Conservation (phyloP, 192 early-diverging fungal genomes). For the Podila verticillata region DNA sequence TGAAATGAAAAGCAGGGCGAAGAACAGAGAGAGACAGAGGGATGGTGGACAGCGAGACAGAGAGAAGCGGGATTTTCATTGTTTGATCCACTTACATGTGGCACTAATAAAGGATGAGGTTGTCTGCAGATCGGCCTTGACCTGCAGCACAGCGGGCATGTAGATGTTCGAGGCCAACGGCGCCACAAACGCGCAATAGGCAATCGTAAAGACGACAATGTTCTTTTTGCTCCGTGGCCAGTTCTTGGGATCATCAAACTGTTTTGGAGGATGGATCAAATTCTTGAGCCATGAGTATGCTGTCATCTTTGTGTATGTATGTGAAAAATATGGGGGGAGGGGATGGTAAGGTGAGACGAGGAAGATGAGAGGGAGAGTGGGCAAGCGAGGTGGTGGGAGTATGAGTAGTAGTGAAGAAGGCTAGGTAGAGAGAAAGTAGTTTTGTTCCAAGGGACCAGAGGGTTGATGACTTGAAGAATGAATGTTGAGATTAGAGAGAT, state of each 20-base stretch:
- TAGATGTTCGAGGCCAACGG: constrained; percentile 47
- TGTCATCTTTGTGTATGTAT: background rate
- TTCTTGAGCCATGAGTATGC: constrained; percentile 12
- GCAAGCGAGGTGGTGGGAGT: background rate
- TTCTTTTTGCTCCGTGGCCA: constrained; percentile 47
- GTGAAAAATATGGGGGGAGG: background rate
- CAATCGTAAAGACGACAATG: constrained; percentile 35
- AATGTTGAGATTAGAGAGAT: too few species aligned
- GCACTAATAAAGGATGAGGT: constrained; percentile 26
- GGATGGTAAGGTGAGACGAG: background rate
- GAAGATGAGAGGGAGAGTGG: background rate
- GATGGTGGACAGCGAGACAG: too few species aligned
- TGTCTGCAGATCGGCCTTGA: constrained; percentile 39
- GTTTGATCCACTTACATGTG: constrained; percentile 20
- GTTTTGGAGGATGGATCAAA: constrained; percentile 1
- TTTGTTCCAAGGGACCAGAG: background rate
- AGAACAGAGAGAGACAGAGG: too few species aligned
- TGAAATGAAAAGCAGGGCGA: background rate
- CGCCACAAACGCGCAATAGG: constrained; percentile 44
- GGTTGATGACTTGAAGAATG: too few species aligned
- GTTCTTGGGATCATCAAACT: constrained; percentile 49
- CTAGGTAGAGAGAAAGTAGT: background rate
- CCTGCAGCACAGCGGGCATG: constrained; percentile 45
- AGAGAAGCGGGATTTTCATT: background rate
- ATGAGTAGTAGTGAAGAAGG: too few species aligned